These are phyloP conservation scores for Erythrophleum ivorense DNA, from an alignment of 331 rosid species.

Conservation along the genomic window DNA sequence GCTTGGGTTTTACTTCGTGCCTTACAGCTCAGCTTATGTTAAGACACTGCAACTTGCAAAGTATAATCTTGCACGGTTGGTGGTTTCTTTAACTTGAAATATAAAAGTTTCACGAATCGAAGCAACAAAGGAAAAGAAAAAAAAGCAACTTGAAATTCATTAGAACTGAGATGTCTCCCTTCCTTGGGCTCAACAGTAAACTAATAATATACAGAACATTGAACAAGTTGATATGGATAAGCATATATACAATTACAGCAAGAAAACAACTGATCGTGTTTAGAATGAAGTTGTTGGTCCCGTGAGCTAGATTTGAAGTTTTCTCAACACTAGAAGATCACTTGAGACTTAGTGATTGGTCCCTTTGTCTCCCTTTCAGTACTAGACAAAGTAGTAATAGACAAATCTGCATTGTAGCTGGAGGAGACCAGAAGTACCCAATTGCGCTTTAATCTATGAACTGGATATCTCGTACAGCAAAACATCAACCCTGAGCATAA, in stretches of 20 bases:
- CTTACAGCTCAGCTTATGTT: constrained; percentile 10
- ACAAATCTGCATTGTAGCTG: neutral
- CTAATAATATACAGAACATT: neutral
- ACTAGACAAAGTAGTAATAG: too few species aligned
- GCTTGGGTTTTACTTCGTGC: neutral
- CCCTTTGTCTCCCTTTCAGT: too few species aligned
- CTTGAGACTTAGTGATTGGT: too few species aligned
- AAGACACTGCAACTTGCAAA: neutral
- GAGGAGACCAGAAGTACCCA: neutral
- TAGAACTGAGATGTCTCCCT: neutral
- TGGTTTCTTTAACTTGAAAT: neutral
- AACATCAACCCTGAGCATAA: too few species aligned
- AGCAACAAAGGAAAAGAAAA: too few species aligned
- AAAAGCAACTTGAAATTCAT: neutral
- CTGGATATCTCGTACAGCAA: too few species aligned
- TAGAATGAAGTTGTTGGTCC: neutral
- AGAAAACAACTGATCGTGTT: neutral
- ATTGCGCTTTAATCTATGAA: neutral
- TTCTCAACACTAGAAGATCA: too few species aligned
- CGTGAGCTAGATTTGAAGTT: too few species aligned
- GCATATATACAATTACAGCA: neutral
- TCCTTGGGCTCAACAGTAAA: neutral
- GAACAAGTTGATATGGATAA: neutral
- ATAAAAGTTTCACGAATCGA: neutral
- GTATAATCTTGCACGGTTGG: too few species aligned